Conservation (phyloP, 2,329 filamentous ascomycete species). For the Aspergillus intermedius region DNA sequence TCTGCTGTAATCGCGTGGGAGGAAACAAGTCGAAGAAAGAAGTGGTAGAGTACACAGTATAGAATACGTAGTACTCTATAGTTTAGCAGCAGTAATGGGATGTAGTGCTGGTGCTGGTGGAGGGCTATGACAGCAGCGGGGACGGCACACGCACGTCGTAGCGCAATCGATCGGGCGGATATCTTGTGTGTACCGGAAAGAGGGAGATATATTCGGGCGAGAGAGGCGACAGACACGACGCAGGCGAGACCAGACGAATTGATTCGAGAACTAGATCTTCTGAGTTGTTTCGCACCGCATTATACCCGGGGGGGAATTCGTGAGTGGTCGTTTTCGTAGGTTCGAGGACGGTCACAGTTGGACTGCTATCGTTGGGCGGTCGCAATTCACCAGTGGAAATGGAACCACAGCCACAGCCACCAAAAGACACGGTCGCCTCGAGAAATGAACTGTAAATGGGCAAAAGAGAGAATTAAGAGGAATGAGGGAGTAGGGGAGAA, state of each 20-base stretch:
- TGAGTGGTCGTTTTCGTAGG: background rate
- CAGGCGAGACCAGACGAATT: background rate
- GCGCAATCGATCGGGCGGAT: constrained; percentile 14
- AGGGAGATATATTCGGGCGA: background rate
- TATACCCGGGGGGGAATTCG: background rate
- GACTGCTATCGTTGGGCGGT: constrained; percentile 10
- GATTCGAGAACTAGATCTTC: background rate
- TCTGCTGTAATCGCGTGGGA: constrained; percentile 23
- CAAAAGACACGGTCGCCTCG: background rate
- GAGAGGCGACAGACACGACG: background rate
- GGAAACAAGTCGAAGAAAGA: no score
- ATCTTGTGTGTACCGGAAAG: constrained; percentile 3
- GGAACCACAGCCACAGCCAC: constrained; percentile 6
- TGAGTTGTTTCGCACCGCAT: background rate
- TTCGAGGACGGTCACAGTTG: background rate
- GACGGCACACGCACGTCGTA: constrained; percentile 21
- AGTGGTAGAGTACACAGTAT: no score
- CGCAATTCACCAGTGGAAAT: constrained; percentile 14
- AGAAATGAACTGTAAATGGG: constrained; percentile 1
- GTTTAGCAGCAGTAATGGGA: constrained; percentile 1
- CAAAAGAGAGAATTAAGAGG: constrained; percentile 5
- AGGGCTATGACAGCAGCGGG: constrained; percentile 19
- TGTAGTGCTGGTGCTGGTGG: background rate
- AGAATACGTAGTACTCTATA: no score
- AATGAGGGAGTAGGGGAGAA: constrained; percentile 6